These are phyloP conservation scores for Groenewaldozyma auringiensis DNA, from an alignment of 1,139 yeast species.

Conservation along the genomic window DNA sequence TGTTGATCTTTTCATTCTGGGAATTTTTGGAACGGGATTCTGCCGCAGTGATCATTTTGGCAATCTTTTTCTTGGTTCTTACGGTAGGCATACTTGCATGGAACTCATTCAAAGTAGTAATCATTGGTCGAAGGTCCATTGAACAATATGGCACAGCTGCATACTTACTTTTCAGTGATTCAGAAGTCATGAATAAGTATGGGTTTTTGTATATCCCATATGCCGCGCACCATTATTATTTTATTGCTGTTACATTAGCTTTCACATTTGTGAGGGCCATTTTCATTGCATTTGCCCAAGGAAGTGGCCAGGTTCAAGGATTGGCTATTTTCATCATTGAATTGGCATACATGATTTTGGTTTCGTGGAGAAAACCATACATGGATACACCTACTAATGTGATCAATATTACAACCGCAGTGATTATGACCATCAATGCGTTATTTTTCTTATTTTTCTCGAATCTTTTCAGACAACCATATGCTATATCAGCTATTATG, in stretches of 20 bases:
- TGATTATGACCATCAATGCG: constrained; percentile 72
- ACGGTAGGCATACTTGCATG: constrained; percentile 54
- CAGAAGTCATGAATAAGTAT: constrained; percentile 67
- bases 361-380: constrained; percentile 74
- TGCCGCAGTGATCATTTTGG: constrained; percentile 74
- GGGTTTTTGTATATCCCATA: constrained; percentile 90
- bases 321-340: constrained; percentile 72
- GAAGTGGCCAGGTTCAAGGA: constrained; percentile 72
- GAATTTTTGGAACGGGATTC: constrained; percentile 81
- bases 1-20: constrained; percentile 78
- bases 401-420: constrained; percentile 76
- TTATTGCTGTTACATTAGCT: constrained; percentile 53
- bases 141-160: constrained; percentile 82
- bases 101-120: constrained; percentile 62
- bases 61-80: constrained; percentile 58
- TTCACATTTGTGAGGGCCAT: constrained; percentile 70
- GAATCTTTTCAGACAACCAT: constrained; percentile 76
- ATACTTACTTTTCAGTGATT: constrained; percentile 77
- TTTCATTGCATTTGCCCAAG: constrained; percentile 80
- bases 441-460: constrained; percentile 86
- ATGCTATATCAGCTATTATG: constrained; percentile 83
- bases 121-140: constrained; percentile 64
- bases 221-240: constrained; percentile 78
- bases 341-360: constrained; percentile 51
- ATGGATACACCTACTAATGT: constrained; percentile 90